Evolutionary conservation across 352 stramenopile species (phyloP), one percentile per base, ranked within the genome.

Genomic region (Phytopythium delawarense): DNA sequence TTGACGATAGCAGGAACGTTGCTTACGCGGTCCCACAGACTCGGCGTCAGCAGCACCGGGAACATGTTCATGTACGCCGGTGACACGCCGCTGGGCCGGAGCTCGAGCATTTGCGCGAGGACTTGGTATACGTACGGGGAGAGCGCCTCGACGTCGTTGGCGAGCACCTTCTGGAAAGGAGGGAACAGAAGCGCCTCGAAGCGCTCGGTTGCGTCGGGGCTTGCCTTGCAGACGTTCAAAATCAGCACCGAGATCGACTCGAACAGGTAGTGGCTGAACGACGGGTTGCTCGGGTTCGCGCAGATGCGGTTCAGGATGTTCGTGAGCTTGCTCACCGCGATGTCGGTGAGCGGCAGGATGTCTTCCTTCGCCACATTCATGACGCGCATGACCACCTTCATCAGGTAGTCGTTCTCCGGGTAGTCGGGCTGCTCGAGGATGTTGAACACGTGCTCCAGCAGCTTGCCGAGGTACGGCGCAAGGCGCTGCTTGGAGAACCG

Each of bases 191-290:
- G 75, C 20, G 77, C 72, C 78, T 99, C 97, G 59, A 99, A 99
- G 42, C 79, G 83, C 52, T 92, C 88, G 0, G 81, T 94, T 5
- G 83, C 75, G 12, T 61, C 71, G 5, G 87, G 78, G 53, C 90
- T 92, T 12, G 84, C 79, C 65, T 94, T 91, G 71, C 92, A 98
- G 11, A 98, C 92, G 48, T 97, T 94, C 48, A 93, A 69, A 49
- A 99, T 95, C 16, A 99, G 72, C 21, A 98, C 94, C 0, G 97
- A 98, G 40, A 99, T 88, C 15, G 96, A 98, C 78, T 99, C 98
- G 67, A 99, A 99, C 11, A 99, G 76, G 65, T 97, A 99, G 75
- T 99, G 98, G 66, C 98, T 99, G 79, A 98, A 99, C 25, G 94
- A 94, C 23, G 98, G 98, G 74, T 99, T 99, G 61, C 94, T 97